Evolutionary conservation across 805 yeast species (phyloP), one percentile per base, ranked within the genome.

Genomic region (Starmerella lactis-condensi): DNA sequence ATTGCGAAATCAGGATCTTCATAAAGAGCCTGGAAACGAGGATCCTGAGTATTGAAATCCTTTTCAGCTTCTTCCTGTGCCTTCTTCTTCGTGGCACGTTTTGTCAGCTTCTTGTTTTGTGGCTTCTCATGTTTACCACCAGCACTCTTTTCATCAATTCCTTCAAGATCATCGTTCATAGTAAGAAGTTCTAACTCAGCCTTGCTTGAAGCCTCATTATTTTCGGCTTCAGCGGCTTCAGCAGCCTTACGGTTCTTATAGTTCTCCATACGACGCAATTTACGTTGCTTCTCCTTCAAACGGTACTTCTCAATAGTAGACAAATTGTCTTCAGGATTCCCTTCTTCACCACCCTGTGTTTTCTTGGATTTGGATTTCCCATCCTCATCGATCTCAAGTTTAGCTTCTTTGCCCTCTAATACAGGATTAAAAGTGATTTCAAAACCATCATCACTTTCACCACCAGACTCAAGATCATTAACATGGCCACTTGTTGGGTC

Each of bases 401-500:
- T 41, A 2, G 46, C 55, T 24, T 47, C 56, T 14, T 49, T 56
- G 18, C 62, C 69, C 27, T 64, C 65, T 32, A 82, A 55, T 3
- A 79, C 95, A 2, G 96, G 94, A 23, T 83, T 81, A 54, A 89
- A 89, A 0, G 95, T 82, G 44, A 89, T 78, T 52, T 89, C 96
- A 81, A 89, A 77, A 47, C 82, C 94, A 18, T 77, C 74, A 29
- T 71, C 85, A 8, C 32, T 43, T 15, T 45, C 42, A 6, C 16
- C 12, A 9, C 57, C 62, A 19, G 54, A 46, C 29, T 51, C 53
- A 13, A 65, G 66, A 2, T 12, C 32, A 3, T n/a, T 22, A 12
- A n/a, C 26, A 21, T 17, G 22, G 20, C 6, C 17, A 5, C 17
- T 14, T 13, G 16, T 5, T 12, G 24, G 18, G 2, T 13, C 35